Evolutionary conservation across 164 flowering plant genomes (phyloP).

Genomic region (Nelumbo lutea): DNA sequence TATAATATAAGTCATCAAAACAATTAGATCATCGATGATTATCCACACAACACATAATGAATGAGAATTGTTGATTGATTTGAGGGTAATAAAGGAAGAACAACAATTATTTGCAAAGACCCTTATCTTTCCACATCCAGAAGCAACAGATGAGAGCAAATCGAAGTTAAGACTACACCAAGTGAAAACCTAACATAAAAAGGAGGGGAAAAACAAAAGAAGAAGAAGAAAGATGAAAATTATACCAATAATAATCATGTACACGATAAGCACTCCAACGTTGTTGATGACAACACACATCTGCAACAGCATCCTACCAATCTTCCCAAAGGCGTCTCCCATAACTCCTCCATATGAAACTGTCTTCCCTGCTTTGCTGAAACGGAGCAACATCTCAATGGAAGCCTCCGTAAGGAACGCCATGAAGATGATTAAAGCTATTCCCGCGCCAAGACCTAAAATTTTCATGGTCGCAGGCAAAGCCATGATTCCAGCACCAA

Average conservation of each 20-base stretch:
- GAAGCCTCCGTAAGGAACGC: constrained; percentile 72
- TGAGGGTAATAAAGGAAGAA: neutral
- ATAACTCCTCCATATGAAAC: constrained; percentile 28
- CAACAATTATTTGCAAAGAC: neutral
- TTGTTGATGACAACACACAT: constrained; percentile 34
- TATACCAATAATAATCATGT: constrained; percentile 91
- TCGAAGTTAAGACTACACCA: neutral
- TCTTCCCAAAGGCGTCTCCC: constrained; percentile 27
- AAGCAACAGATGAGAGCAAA: neutral
- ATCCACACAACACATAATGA: neutral
- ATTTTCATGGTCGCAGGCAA: constrained; percentile 92
- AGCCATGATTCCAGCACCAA: constrained; percentile 98
- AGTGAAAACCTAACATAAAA: neutral
- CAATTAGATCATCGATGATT: neutral
- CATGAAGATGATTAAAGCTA: constrained; percentile 62
- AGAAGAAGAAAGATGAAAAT: neutral
- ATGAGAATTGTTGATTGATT: neutral
- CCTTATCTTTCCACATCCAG: neutral
- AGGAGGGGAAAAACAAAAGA: neutral
- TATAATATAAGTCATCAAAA: neutral
- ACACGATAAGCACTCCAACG: constrained; percentile 78
- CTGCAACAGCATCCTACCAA: constrained; percentile 17
- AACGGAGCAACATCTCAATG: constrained; percentile 58
- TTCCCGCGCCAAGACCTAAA: constrained; percentile 70
- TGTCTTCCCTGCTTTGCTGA: constrained; percentile 16